Conservation (phyloP, 2,329 filamentous ascomycete genomes). For the Alternaria infectoria region DNA sequence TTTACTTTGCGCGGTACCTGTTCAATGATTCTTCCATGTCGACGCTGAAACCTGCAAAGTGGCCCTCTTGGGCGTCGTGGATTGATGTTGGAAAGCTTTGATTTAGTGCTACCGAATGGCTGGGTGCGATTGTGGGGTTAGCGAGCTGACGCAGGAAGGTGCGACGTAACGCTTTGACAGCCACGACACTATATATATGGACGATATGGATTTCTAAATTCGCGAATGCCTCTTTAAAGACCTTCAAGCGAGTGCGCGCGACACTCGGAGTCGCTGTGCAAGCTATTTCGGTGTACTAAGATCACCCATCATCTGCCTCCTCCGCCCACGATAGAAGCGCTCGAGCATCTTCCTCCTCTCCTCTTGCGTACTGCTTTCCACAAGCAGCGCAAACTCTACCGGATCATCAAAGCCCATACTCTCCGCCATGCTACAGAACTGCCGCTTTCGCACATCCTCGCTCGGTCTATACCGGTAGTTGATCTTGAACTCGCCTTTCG, state of each 20-base stretch:
- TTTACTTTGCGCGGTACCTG: neutral
- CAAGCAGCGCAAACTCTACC: constrained; percentile 85
- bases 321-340: constrained; percentile 75
- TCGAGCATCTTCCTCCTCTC: constrained; percentile 80
- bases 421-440: constrained; percentile 90
- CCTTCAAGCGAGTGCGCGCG: neutral
- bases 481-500: constrained; percentile 50
- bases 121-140: neutral
- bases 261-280: neutral
- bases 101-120: neutral
- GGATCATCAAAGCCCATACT: constrained; percentile 77
- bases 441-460: constrained; percentile 73
- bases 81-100: neutral
- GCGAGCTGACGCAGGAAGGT: neutral
- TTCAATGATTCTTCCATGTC: neutral
- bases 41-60: neutral
- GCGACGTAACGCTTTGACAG: neutral
- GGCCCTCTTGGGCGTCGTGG: neutral
- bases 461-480: constrained; percentile 74
- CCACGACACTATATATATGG: neutral
- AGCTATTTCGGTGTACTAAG: neutral
- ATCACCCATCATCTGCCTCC: constrained; percentile 51
- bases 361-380: constrained; percentile 89
- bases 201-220: neutral
- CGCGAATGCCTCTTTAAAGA: neutral